These are phyloP conservation scores for Lentinula sp. DNA, from an alignment of 768 basidiomycete species.

Conservation along the genomic window DNA sequence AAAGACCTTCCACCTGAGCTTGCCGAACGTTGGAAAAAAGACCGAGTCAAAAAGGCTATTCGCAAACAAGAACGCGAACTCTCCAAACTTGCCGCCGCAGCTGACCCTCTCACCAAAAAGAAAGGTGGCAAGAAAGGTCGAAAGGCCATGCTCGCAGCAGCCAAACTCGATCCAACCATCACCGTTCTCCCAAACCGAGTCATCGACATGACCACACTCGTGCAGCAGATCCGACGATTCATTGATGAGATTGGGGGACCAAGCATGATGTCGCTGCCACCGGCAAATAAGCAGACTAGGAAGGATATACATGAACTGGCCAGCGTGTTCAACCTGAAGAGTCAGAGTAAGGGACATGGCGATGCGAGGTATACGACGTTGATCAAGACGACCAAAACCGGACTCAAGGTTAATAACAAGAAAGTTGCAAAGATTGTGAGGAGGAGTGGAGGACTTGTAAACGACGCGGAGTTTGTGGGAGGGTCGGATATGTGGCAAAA, in stretches of 20 bases:
- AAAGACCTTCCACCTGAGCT: conserved; percentile 52
- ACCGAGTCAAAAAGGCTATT: conserved; percentile 80
- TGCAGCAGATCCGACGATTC: conserved; percentile 67
- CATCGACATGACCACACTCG: conserved; percentile 62
- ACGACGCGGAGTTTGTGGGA: conserved; percentile 26
- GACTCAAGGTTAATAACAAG: conserved; percentile 47
- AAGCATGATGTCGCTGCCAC: conserved; percentile 61
- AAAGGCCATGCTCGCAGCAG: conserved; percentile 60
- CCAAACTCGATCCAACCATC: conserved; percentile 40
- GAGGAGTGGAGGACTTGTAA: conserved; percentile 20
- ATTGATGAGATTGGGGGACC: conserved; percentile 46
- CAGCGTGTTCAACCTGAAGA: conserved; percentile 70
- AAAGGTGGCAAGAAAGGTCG: conserved; percentile 65
- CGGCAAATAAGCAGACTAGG: conserved; percentile 68
- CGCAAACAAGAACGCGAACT: conserved; percentile 56
- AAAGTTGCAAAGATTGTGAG: conserved; percentile 46
- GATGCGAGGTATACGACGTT: conserved; percentile 71
- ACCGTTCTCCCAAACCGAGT: conserved; percentile 42
- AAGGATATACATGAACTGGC: conserved; percentile 78
- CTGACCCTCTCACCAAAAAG: conserved; percentile 57
- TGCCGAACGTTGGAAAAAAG: conserved; percentile 67
- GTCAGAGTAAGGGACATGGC: conserved; percentile 68
- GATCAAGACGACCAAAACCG: conserved; percentile 57
- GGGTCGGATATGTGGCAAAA: conserved; percentile 20
- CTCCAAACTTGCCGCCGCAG: conserved; percentile 46